Evolutionary conservation across 2,329 filamentous ascomycete species (phyloP).

Genomic region (Trichoderma aggressivum): DNA sequence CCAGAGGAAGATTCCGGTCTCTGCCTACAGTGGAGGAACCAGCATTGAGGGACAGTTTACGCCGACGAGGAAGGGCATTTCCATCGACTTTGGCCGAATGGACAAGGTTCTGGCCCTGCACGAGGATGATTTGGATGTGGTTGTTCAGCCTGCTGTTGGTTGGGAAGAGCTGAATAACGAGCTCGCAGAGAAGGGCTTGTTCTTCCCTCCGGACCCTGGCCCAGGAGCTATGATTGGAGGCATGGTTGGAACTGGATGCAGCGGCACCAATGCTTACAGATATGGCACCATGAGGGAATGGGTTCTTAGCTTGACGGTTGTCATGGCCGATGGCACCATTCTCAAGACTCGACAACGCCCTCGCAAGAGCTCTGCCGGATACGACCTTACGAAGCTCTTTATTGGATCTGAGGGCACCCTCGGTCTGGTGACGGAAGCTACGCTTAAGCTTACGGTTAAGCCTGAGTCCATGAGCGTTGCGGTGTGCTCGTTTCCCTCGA

Average conservation of each 20-base stretch:
- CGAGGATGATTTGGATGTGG: slow-evolving; percentile 71
- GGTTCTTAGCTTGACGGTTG: slow-evolving; percentile 83
- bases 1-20: slow-evolving; percentile 74
- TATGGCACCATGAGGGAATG: slow-evolving; percentile 96
- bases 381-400: slow-evolving; percentile 86
- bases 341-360: slow-evolving; percentile 87
- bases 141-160: slow-evolving; percentile 76
- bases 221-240: slow-evolving; percentile 91
- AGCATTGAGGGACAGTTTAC: slow-evolving; percentile 87
- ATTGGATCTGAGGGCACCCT: slow-evolving; percentile 90
- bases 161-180: slow-evolving; percentile 85
- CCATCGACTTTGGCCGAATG: slow-evolving; percentile 84
- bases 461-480: slow-evolving; percentile 79
- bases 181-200: slow-evolving; percentile 68
- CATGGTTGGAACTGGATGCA: slow-evolving; percentile 72
- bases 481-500: slow-evolving; percentile 56
- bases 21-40: slow-evolving; percentile 82
- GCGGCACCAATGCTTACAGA: slow-evolving; percentile 84
- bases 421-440: slow-evolving; percentile 87
- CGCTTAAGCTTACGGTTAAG: slow-evolving; percentile 78
- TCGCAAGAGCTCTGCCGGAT: slow-evolving; percentile 85
- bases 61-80: slow-evolving; percentile 77
- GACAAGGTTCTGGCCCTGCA: slow-evolving; percentile 74
- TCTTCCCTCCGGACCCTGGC: slow-evolving; percentile 89
- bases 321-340: slow-evolving; percentile 83